phyloP scores from a whole-genome alignment of 306 rosid genomes.

The Aeschynomene evenia region DNA sequence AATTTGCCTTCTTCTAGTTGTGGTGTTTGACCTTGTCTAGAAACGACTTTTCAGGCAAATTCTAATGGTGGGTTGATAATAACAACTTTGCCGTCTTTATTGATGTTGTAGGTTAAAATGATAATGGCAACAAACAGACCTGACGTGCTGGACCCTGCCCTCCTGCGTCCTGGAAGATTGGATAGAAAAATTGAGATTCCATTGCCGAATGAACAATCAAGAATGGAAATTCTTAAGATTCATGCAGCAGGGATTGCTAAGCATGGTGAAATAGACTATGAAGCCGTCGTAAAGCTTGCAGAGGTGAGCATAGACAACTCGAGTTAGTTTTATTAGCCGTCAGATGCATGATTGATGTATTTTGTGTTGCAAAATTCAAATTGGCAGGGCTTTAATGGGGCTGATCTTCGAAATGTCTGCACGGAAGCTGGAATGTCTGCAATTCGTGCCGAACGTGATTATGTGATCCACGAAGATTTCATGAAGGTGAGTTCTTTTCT shows the following conservation, averaged over 20 bases:
- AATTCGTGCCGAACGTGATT: conserved; percentile 73
- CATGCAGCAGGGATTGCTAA: conserved; percentile 83
- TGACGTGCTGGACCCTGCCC: conserved; percentile 74
- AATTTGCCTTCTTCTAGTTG: background rate
- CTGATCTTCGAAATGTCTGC: conserved; percentile 74
- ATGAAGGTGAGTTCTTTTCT: conserved; percentile 55
- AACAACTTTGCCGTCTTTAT: background rate
- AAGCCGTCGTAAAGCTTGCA: conserved; percentile 78
- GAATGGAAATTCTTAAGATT: conserved; percentile 74
- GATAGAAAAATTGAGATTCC: conserved; percentile 83
- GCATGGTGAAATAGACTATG: conserved; percentile 78
- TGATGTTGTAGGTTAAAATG: conserved; percentile 58
- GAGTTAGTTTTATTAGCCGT: background rate
- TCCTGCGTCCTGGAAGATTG: conserved; percentile 72
- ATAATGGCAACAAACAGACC: conserved; percentile 83
- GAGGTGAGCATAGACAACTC: conserved; percentile 41
- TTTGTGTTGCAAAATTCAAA: background rate
- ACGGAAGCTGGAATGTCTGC: conserved; percentile 87
- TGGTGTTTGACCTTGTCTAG: background rate
- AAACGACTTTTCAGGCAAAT: background rate
- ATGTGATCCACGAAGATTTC: conserved; percentile 72
- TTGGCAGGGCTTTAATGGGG: conserved; percentile 68
- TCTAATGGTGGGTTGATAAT: background rate
- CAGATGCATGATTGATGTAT: background rate
- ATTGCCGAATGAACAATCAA: conserved; percentile 70